Evolutionary conservation across 371 early-diverging fungal species (phyloP), one percentile per base, ranked within the genome.

Genomic region (Haplosporangium sp.): DNA sequence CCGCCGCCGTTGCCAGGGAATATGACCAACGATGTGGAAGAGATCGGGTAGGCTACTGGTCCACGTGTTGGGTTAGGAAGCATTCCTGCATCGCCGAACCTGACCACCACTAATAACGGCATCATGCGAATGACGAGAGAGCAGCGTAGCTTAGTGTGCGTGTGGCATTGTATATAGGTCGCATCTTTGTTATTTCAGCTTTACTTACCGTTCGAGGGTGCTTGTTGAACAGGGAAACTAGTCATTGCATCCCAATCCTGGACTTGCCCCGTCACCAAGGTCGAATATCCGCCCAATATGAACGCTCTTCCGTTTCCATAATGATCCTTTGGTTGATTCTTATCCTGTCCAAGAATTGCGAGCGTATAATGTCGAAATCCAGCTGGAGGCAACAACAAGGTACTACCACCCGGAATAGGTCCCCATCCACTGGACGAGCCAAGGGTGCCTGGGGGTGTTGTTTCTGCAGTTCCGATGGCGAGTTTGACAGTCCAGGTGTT

Each of bases 171-270:
- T 48, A 45, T 16, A 29, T 48, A 9, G 20, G 23, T 46, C 20
- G 16, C 48, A 61, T 40, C 29, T 29, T 29, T 4, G 29, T 29
- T 29, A 29, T 29, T 29, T 29, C 29, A 14, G 43, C 11, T 6
- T 9, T 46, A 37, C 64, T 61, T 65, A 72, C 79, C 56, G 14
- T 72, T 69, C 5, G 73, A 72, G 9, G 79, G 79, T 7, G 68
- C 79, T 53, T 79, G 79, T 57, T 72, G 73, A 16, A 79, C 79
- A 12, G 79, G 79, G 45, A 79, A 72, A 9, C 69, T 68, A 2
- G 73, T 79, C n/a, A 79, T 40, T 23, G 65, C 58, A 23, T 51
- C 65, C 79, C 79, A 79, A 45, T 79, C 79, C 16, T 62, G 57
- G 20, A 79, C 63, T 40, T 55, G 55, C 0, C 79, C 79, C 0